phyloP scores from a whole-genome alignment of 2,329 filamentous ascomycete genomes.

The Colletotrichum godetiae region DNA sequence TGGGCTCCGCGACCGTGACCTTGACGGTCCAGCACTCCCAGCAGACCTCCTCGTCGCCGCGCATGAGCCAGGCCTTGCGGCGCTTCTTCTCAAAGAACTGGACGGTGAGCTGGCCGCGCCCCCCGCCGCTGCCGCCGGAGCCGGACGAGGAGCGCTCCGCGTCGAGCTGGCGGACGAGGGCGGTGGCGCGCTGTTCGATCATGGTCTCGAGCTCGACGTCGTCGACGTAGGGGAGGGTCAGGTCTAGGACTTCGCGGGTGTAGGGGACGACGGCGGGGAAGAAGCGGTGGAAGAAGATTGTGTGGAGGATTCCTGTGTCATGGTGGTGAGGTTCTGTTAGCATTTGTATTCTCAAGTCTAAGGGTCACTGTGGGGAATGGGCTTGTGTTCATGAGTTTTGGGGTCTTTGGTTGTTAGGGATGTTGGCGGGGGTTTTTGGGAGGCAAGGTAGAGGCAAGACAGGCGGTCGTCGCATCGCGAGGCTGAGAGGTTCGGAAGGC shows the following conservation, averaged over 20 bases:
- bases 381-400: no score
- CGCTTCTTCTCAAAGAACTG: conserved; percentile 96
- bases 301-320: conserved; percentile 83
- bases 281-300: conserved; percentile 99
- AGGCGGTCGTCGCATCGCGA: background rate
- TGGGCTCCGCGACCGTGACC: conserved; percentile 90
- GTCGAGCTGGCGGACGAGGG: conserved; percentile 83
- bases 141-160: conserved; percentile 57
- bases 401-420: no score
- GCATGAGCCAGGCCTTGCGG: conserved; percentile 83
- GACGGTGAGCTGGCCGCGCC: conserved; percentile 82
- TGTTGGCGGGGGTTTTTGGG: no score
- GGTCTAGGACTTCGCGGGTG: conserved; percentile 89
- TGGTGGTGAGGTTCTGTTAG: background rate
- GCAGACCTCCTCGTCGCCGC: conserved; percentile 89
- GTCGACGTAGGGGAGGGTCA: conserved; percentile 89
- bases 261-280: conserved; percentile 87
- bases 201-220: conserved; percentile 92
- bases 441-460: no score
- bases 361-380: no score
- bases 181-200: conserved; percentile 86
- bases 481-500: background rate
- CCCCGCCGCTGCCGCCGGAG: conserved; percentile 58
- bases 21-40: conserved; percentile 98
- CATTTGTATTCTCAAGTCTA: background rate